Evolutionary conservation across 352 stramenopile species (phyloP).

Genomic region (Phytophthora crassamura): DNA sequence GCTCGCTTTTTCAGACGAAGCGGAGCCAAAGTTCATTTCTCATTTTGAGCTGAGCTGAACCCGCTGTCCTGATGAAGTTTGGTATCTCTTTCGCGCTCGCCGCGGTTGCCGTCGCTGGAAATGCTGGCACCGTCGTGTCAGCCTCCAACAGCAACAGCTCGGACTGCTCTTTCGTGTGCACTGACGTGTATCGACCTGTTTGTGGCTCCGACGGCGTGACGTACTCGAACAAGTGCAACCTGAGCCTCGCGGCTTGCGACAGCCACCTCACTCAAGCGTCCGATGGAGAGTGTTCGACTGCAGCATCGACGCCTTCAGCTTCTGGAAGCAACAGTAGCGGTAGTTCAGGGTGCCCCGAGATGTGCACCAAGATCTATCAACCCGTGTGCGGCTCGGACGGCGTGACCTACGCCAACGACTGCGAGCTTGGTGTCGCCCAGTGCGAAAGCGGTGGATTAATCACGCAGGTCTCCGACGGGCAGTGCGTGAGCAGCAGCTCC

Average conservation of each 20-base stretch:
- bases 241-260: slow-evolving; percentile 32
- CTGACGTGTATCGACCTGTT: slow-evolving; percentile 28
- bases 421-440: slow-evolving; percentile 31
- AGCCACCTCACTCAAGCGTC: slow-evolving; percentile 14
- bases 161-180: slow-evolving; percentile 2
- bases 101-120: neutral
- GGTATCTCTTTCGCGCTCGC: neutral
- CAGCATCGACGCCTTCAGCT: neutral
- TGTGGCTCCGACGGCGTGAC: slow-evolving; percentile 35
- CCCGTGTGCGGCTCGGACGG: slow-evolving; percentile 42
- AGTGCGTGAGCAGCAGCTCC: slow-evolving; percentile 12
- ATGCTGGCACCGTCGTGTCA: neutral
- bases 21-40: slow-evolving; percentile 1
- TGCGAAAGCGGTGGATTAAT: slow-evolving; percentile 39
- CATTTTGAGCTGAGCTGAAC: neutral
- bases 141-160: neutral
- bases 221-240: slow-evolving; percentile 38
- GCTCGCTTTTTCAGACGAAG: slow-evolving; percentile 3
- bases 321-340: neutral
- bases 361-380: slow-evolving; percentile 32
- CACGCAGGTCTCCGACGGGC: slow-evolving; percentile 19
- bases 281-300: slow-evolving; percentile 18
- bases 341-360: neutral
- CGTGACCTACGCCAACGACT: slow-evolving; percentile 46
- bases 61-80: slow-evolving; percentile 6